Conservation (phyloP, 352 stramenopile species). For the Phytophthora foliorum region DNA sequence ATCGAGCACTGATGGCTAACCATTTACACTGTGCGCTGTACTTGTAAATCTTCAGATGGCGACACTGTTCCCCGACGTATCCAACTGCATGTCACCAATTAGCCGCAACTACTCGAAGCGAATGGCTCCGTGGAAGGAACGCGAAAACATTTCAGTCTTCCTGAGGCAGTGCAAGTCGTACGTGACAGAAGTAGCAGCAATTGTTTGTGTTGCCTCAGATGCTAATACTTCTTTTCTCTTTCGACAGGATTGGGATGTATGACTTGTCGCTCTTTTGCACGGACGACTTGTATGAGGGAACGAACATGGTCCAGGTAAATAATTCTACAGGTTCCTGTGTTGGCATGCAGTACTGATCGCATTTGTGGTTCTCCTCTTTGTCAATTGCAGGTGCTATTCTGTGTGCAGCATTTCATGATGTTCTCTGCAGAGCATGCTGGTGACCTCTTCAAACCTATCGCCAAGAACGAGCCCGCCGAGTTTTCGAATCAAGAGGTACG, state of each 20-base stretch:
- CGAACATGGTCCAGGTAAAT: constrained; percentile 69
- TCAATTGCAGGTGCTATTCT: constrained; percentile 69
- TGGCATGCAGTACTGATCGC: too few relatives aligned
- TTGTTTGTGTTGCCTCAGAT: neutral
- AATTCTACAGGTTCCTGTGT: too few relatives aligned
- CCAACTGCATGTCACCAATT: constrained; percentile 70
- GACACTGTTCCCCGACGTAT: constrained; percentile 63
- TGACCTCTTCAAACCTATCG: constrained; percentile 57
- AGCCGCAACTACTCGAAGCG: constrained; percentile 73
- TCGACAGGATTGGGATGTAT: constrained; percentile 78
- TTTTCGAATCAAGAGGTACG: constrained; percentile 80
- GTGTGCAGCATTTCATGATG: constrained; percentile 79
- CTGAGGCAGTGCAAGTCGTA: constrained; percentile 86
- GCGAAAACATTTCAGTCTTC: constrained; percentile 88
- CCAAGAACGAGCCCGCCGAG: constrained; percentile 42
- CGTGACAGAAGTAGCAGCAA: constrained; percentile 10
- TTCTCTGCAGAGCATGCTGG: constrained; percentile 62
- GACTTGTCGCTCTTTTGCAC: constrained; percentile 87
- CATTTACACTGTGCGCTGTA: neutral
- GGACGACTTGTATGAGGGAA: constrained; percentile 87
- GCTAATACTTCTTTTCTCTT: neutral
- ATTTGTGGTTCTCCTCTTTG: too few relatives aligned
- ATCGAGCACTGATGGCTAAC: neutral
- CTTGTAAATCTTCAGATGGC: constrained; percentile 43
- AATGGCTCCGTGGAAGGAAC: constrained; percentile 88